Conservation (phyloP, 495 filamentous ascomycete species). For the Beverwykella pulmonaria region DNA sequence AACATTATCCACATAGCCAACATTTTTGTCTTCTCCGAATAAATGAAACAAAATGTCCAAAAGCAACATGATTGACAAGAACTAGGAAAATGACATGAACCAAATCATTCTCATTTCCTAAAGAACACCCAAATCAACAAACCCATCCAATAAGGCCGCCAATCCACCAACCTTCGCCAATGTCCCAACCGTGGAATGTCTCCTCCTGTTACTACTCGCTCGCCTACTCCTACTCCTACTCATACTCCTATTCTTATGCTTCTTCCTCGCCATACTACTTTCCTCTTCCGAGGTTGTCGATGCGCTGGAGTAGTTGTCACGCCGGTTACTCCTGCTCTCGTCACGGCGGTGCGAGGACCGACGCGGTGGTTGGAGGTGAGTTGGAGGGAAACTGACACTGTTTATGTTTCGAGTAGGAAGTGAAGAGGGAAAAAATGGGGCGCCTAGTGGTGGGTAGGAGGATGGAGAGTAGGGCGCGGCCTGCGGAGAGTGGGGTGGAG, state of each 20-base stretch:
- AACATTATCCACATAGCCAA: not conserved
- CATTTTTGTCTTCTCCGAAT: too few relatives aligned
- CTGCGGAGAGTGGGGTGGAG: not conserved
- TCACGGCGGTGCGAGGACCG: not conserved
- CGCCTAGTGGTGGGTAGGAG: not conserved
- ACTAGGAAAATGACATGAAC: too few relatives aligned
- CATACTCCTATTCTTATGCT: not conserved
- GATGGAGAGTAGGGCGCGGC: not conserved
- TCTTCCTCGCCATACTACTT: not conserved
- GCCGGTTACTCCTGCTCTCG: not conserved
- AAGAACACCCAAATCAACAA: constrained; percentile 11
- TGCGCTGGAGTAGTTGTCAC: constrained; percentile 4
- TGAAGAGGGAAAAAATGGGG: not conserved
- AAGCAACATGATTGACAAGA: too few relatives aligned
- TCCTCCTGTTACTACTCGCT: not conserved
- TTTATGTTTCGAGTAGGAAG: not conserved
- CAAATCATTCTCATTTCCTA: too few relatives aligned
- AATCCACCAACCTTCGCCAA: constrained; percentile 29
- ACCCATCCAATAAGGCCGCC: constrained; percentile 35
- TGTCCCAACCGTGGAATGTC: constrained; percentile 20
- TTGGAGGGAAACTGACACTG: not conserved
- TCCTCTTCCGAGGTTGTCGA: constrained; percentile 10
- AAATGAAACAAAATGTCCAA: too few relatives aligned
- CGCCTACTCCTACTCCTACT: not conserved
- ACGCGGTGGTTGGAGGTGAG: not conserved